These are phyloP conservation scores for Candida boidinii DNA, from an alignment of 805 yeast genomes.

Conservation along the genomic window DNA sequence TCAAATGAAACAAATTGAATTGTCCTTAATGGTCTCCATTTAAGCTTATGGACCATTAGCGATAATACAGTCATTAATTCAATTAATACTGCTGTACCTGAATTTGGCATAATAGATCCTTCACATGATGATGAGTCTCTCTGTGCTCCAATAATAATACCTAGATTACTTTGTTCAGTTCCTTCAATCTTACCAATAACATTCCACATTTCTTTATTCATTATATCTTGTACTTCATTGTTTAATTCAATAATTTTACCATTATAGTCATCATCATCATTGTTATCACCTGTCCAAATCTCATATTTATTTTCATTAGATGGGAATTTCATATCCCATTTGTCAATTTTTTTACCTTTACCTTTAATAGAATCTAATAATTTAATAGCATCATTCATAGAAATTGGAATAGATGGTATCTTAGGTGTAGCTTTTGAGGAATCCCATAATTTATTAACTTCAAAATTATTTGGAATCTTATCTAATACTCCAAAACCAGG, in stretches of 20 bases:
- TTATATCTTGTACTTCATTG: slow-evolving; percentile 35
- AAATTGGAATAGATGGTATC: slow-evolving; percentile 70
- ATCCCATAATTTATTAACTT: slow-evolving; percentile 27
- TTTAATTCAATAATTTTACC: slow-evolving; percentile 10
- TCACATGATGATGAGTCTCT: slow-evolving; percentile 61
- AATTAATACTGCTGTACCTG: slow-evolving; percentile 67
- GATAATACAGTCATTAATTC: slow-evolving; percentile 67
- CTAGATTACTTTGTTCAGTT: slow-evolving; percentile 66
- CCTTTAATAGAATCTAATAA: slow-evolving; percentile 30
- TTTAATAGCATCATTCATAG: slow-evolving; percentile 57
- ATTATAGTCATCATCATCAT: slow-evolving; percentile 11
- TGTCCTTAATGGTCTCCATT: slow-evolving; percentile 80
- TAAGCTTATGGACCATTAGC: slow-evolving; percentile 48
- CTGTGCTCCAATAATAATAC: slow-evolving; percentile 73
- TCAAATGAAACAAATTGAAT: slow-evolving; percentile 81
- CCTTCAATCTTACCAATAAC: slow-evolving; percentile 74
- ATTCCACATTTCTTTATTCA: slow-evolving; percentile 67
- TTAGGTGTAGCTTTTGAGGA: slow-evolving; percentile 50
- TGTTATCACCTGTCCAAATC: slow-evolving; percentile 36
- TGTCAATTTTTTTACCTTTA: slow-evolving; percentile 27
- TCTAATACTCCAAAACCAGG: slow-evolving; percentile 57
- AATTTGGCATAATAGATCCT: slow-evolving; percentile 66
- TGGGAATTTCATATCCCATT: slow-evolving; percentile 27
- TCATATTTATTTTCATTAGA: slow-evolving; percentile 18
- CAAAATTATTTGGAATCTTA: slow-evolving; percentile 20